These are phyloP conservation scores for Tephrocybe sp. DNA, from an alignment of 768 basidiomycete genomes.

Conservation along the genomic window DNA sequence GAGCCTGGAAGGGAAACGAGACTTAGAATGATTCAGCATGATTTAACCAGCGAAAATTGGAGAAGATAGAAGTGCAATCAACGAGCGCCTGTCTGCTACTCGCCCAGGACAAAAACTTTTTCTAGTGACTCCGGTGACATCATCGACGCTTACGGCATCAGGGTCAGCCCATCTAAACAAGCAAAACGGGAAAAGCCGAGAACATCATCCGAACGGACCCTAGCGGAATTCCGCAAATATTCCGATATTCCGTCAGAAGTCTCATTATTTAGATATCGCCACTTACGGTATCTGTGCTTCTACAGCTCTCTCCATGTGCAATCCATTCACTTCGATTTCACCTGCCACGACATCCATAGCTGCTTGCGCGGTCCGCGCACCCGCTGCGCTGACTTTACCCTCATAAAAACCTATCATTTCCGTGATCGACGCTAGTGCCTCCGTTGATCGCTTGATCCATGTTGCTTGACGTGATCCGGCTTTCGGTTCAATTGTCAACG, in stretches of 20 bases:
- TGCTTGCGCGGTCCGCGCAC: conserved; percentile 45
- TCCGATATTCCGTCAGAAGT: conserved; percentile 15
- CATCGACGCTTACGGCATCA: conserved; percentile 43
- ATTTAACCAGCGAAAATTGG: conserved; percentile 8
- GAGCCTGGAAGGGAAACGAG: neutral
- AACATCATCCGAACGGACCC: conserved; percentile 43
- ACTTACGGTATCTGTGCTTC: conserved; percentile 47
- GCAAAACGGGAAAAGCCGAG: conserved; percentile 56
- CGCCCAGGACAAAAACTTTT: conserved; percentile 39
- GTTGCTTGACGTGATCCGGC: conserved; percentile 21
- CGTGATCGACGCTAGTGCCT: conserved; percentile 40
- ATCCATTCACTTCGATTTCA: conserved; percentile 61
- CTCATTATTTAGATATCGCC: neutral
- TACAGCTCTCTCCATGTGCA: conserved; percentile 33
- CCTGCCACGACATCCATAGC: conserved; percentile 56
- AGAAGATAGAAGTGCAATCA: conserved; percentile 2
- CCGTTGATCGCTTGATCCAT: conserved; percentile 31
- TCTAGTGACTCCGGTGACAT: conserved; percentile 37
- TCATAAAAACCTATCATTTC: conserved; percentile 51
- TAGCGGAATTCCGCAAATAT: conserved; percentile 24
- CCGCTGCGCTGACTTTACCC: conserved; percentile 41
- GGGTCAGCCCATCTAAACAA: conserved; percentile 49
- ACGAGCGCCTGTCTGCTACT: conserved; percentile 8
- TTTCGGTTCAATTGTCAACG: conserved; percentile 29
- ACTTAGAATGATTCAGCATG: conserved; percentile 1